A percentile compares a stretch with the other conserved stretches of the same genome.
phyloP scores from a whole-genome alignment of 371 early-diverging fungal species.

The Phascolomyces articulosus region DNA sequence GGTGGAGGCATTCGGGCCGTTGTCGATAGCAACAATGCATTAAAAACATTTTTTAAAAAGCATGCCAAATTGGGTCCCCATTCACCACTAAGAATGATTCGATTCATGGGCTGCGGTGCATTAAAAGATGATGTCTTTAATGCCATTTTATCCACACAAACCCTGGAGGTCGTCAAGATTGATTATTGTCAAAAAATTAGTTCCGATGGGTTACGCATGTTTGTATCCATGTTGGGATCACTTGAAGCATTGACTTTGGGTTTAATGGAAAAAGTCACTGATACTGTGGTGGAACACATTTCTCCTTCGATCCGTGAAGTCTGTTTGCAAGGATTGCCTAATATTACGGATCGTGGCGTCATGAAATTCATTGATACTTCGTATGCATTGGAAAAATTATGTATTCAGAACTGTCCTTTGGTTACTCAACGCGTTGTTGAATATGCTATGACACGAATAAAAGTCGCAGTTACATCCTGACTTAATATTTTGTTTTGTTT shows the following conservation, averaged over 20 bases:
- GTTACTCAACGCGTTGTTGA: neutral
- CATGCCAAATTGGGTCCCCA: neutral
- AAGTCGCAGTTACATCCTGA: neutral
- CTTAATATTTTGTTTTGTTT: neutral
- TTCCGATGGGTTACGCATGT: neutral
- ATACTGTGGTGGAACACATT: neutral
- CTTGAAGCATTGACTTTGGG: neutral
- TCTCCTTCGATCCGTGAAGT: neutral
- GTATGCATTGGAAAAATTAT: neutral
- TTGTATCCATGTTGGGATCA: neutral
- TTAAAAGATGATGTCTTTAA: neutral
- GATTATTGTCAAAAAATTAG: neutral
- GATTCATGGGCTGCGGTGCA: neutral
- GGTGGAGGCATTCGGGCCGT: neutral
- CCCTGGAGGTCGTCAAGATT: neutral
- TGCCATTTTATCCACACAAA: neutral
- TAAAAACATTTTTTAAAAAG: neutral
- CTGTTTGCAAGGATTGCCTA: neutral
- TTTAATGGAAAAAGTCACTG: neutral
- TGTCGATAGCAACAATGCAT: neutral
- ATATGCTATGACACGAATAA: neutral
- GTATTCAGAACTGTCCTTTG: neutral
- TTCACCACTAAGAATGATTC: neutral
- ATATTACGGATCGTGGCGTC: neutral
- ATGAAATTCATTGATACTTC: neutral